Evolutionary conservation across 169 alveolate species (phyloP).

Genomic region (Plasmodium billcollinsi): DNA sequence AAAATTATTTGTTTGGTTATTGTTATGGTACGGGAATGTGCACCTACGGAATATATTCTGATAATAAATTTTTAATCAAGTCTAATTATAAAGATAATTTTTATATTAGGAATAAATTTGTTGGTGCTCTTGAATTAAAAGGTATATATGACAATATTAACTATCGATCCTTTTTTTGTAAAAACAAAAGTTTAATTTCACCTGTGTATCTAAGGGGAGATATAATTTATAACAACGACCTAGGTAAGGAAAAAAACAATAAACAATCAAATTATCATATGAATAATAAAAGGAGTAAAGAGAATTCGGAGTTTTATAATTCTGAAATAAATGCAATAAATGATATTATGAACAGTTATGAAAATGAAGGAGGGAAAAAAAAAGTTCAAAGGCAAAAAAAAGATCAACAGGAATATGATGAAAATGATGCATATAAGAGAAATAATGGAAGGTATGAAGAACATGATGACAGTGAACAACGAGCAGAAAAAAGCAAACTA

Average conservation of each 20-base stretch:
- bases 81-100: slow-evolving; percentile 72
- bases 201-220: slow-evolving; percentile 50
- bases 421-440: not conserved
- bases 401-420: not conserved
- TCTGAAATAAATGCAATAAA: not conserved
- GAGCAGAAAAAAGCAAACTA: no score
- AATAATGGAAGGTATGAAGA: not conserved
- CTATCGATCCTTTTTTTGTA: slow-evolving; percentile 64
- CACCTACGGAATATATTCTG: slow-evolving; percentile 50
- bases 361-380: not conserved
- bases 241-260: not conserved
- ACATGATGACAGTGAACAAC: not conserved
- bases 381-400: no score
- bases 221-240: slow-evolving; percentile 22
- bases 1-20: slow-evolving; percentile 52
- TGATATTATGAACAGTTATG: not conserved
- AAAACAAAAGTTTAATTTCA: slow-evolving; percentile 57
- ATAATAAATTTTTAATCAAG: slow-evolving; percentile 57
- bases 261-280: not conserved
- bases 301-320: not conserved
- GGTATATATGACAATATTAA: slow-evolving; percentile 61
- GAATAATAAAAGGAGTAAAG: not conserved
- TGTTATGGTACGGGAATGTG: slow-evolving; percentile 74
- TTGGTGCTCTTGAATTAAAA: slow-evolving; percentile 31
- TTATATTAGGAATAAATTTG: slow-evolving; percentile 33